phyloP scores from a whole-genome alignment of 2,329 filamentous ascomycete genomes.

The Colletotrichum brevisporum region DNA sequence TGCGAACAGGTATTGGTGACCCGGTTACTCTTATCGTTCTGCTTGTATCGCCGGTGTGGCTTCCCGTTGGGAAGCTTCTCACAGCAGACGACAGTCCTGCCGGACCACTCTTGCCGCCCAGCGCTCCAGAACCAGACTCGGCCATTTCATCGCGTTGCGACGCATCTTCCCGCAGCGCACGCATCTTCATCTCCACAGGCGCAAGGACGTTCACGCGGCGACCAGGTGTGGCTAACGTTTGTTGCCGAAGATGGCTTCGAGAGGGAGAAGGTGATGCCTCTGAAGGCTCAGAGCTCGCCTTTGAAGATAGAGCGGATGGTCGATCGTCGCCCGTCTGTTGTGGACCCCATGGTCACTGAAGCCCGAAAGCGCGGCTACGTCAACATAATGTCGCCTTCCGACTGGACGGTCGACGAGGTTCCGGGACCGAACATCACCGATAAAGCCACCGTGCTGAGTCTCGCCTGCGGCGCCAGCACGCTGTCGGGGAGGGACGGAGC shows the following conservation, averaged over 20 bases:
- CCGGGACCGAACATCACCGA: constrained; percentile 86
- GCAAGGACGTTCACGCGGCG: constrained; percentile 78
- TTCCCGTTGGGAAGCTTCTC: constrained; percentile 49
- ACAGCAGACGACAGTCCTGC: constrained; percentile 60
- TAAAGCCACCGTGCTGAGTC: constrained; percentile 84
- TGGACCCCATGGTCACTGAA: constrained; percentile 83
- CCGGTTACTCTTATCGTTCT: constrained; percentile 75
- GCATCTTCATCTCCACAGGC: constrained; percentile 84
- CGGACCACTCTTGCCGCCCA: constrained; percentile 55
- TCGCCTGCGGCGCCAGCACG: too few species aligned
- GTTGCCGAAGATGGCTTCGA: constrained; percentile 71
- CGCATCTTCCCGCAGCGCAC: constrained; percentile 88
- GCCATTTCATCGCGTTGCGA: constrained; percentile 77
- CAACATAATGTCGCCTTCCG: constrained; percentile 77
- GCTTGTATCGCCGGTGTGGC: constrained; percentile 67
- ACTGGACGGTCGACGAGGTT: constrained; percentile 88
- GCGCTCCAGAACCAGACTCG: constrained; percentile 60
- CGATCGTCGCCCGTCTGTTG: constrained; percentile 81
- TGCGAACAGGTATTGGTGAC: too few species aligned
- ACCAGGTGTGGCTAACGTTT: constrained; percentile 72
- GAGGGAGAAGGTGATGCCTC: constrained; percentile 63
- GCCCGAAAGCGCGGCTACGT: constrained; percentile 78
- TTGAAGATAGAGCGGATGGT: constrained; percentile 84
- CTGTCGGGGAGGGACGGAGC: constrained; percentile 78
- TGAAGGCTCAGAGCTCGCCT: constrained; percentile 75